Evolutionary conservation across 164 flowering plant genomes (phyloP), one percentile per base, ranked within the genome.

Genomic region (Stephania cephalantha): DNA sequence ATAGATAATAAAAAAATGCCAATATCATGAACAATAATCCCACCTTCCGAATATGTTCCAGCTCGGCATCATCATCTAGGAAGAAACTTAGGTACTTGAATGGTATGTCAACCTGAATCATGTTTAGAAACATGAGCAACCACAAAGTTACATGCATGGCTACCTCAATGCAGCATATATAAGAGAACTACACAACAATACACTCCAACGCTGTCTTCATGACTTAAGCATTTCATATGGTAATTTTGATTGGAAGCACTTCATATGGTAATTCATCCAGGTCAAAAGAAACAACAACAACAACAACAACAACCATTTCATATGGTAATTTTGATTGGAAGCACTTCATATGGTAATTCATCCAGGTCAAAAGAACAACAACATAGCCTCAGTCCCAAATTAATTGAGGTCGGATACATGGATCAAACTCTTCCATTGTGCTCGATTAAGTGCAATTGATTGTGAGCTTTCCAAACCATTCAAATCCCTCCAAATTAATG

Each of bases 21-120:
- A 11, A 29, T 10, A 29, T 45, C 50, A 22, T 58, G 55, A 68
- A 61, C n/a, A 29, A 42, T 64, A 73, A 73, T 44, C 85, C 77
- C 65, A 93, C 99, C 89, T 78, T 83, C 75, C 82, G 87, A 80
- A 94, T 91, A 80, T 84, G 87, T 76, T 94, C 97, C 61, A 89
- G 90, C 77, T 96, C 97, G 69, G 69, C 90, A 85, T 96, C 99
- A 80, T 96, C 97, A 20, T 96, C 99, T 44, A 96, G 86, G 85
- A 94, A 96, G 81, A 96, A 96, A 9, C 86, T 80, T 11, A 95
- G 88, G 81, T 93, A 95, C 83, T 95, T 95, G 45, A 91, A 70
- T 46, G 98, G 89, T 81, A 95, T 91, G 77, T 93, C 97, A 1
- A 95, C 98, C 98, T 92, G 90, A 74, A 81, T 2, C 65, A 61